A percentile compares a stretch with the other conserved stretches of the same genome.
phyloP scores from a whole-genome alignment of 148 eudicot genomes.

The Rhododendron griersonianum region DNA sequence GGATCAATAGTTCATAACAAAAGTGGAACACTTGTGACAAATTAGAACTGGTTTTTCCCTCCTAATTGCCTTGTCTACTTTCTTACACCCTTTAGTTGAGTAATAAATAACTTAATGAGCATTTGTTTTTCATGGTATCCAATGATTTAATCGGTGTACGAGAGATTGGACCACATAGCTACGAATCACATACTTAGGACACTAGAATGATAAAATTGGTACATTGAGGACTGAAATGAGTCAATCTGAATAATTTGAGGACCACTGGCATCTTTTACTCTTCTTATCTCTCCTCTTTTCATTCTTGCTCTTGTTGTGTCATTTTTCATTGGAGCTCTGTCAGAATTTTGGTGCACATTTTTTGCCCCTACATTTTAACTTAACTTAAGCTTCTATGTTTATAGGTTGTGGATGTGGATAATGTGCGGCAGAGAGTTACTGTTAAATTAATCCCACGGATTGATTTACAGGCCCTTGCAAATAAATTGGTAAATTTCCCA shows the following conservation, averaged over 20 bases:
- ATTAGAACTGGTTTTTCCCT: not conserved
- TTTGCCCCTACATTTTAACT: not conserved
- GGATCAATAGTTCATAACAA: not conserved
- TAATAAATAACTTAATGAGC: not conserved
- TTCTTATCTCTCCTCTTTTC: constrained; percentile 8
- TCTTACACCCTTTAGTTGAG: too few species aligned
- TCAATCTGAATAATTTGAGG: not conserved
- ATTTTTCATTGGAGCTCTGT: not conserved
- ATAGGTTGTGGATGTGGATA: constrained; percentile 90
- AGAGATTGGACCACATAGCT: not conserved
- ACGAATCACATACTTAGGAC: not conserved
- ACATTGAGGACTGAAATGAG: not conserved
- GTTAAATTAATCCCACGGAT: constrained; percentile 83
- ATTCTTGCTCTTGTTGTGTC: not conserved
- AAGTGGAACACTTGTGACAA: not conserved
- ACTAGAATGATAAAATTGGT: not conserved
- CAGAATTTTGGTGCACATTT: not conserved
- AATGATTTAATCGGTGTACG: not conserved
- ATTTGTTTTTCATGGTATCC: not conserved
- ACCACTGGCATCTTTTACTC: not conserved
- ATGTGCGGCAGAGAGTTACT: constrained; percentile 87
- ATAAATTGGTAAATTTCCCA: constrained; percentile 49
- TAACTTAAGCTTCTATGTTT: not conserved
- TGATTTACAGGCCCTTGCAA: constrained; percentile 82
- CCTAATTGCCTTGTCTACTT: not conserved